Evolutionary conservation across 371 early-diverging fungal species (phyloP).

Genomic region (Parasitella parasitica): DNA sequence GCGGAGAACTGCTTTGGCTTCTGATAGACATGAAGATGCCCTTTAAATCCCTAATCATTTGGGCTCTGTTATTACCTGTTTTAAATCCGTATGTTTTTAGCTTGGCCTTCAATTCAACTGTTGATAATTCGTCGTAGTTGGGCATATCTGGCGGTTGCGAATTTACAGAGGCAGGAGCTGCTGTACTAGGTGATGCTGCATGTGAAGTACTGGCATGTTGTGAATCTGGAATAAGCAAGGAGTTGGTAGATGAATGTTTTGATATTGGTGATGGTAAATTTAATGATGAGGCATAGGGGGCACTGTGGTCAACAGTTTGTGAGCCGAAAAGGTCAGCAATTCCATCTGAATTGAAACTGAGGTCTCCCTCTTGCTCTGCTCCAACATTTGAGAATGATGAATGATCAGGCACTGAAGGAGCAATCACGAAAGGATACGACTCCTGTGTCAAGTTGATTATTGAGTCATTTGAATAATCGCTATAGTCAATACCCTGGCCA

Average conservation of each 20-base stretch:
- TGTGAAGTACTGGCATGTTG: background rate
- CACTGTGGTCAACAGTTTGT: background rate
- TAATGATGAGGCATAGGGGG: background rate
- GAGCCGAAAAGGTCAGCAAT: background rate
- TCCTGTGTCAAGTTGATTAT: background rate
- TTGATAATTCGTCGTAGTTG: background rate
- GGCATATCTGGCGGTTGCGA: background rate
- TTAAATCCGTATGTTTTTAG: constrained; percentile 8
- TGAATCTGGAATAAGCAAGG: background rate
- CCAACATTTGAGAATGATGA: background rate
- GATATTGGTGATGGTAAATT: background rate
- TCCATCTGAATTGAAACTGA: background rate
- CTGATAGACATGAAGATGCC: background rate
- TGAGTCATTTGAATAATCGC: background rate
- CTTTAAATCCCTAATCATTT: constrained; percentile 4
- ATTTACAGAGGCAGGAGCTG: background rate
- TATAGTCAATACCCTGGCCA: background rate
- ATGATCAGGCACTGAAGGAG: background rate
- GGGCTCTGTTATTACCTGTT: background rate
- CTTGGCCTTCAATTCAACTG: constrained; percentile 1
- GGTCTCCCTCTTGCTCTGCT: background rate
- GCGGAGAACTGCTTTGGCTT: background rate
- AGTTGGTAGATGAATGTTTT: background rate
- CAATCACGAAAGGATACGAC: background rate
- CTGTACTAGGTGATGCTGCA: background rate